These are phyloP conservation scores for Phytomonas serpens DNA, from an alignment of 208 protist genomes.

Conservation along the genomic window DNA sequence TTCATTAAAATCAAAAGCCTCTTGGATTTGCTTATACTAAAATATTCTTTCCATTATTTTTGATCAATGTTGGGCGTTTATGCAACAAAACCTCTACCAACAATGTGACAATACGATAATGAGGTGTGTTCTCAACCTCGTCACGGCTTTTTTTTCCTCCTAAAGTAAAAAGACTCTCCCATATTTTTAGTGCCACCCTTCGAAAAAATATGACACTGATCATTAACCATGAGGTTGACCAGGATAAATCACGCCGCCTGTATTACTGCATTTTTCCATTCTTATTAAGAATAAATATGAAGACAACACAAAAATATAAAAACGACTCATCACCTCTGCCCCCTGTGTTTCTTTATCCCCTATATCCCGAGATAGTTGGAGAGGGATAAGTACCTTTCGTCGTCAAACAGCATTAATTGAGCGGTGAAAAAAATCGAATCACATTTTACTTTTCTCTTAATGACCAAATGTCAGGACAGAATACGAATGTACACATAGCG, in stretches of 20 bases:
- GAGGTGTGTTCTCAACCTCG: not conserved
- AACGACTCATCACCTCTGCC: not conserved
- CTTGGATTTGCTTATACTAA: conserved; percentile 2
- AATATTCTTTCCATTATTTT: not conserved
- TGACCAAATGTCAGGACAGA: not conserved
- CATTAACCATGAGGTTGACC: not conserved
- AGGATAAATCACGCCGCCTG: not conserved
- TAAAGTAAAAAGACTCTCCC: not conserved
- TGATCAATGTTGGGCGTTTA: not conserved
- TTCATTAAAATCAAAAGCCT: conserved; percentile 6
- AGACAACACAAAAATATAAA: conserved; percentile 16
- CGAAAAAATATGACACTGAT: not conserved
- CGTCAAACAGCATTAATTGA: not conserved
- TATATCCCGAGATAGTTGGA: not conserved
- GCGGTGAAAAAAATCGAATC: not conserved
- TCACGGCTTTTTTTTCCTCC: conserved; percentile 1
- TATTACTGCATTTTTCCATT: conserved; percentile 1
- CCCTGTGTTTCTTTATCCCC: not conserved
- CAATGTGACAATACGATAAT: not conserved
- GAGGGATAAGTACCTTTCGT: not conserved
- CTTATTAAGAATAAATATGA: not conserved
- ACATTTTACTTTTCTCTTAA: not conserved
- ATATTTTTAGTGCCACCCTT: not conserved
- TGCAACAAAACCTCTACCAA: not conserved
- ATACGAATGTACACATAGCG: conserved; percentile 11